These are phyloP conservation scores for Phytopythium sindhum DNA, from an alignment of 352 stramenopile genomes.

Conservation along the genomic window DNA sequence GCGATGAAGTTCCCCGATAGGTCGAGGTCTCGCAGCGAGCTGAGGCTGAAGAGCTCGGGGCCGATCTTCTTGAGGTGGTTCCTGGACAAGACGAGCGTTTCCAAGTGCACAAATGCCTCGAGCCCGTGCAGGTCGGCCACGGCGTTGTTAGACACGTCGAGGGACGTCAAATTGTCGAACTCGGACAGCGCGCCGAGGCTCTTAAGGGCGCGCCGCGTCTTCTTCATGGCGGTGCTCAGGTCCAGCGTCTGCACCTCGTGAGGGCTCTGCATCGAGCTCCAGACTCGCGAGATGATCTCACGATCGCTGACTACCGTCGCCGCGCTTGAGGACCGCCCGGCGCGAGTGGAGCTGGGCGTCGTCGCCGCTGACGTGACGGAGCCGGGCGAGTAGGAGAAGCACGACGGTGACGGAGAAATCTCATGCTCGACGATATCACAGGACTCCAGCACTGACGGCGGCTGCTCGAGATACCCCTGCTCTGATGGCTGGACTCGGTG, in stretches of 20 bases:
- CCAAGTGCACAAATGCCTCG: slow-evolving; percentile 42
- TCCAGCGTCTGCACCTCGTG: slow-evolving; percentile 33
- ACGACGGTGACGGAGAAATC: background rate
- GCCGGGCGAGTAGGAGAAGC: slow-evolving; percentile 7
- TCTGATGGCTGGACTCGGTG: background rate
- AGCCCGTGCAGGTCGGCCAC: slow-evolving; percentile 54
- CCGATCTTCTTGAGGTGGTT: slow-evolving; percentile 74
- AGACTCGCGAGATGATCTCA: slow-evolving; percentile 39
- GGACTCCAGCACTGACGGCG: background rate
- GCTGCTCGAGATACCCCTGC: background rate
- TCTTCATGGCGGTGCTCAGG: slow-evolving; percentile 45
- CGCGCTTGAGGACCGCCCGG: slow-evolving; percentile 14
- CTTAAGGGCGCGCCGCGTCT: slow-evolving; percentile 56
- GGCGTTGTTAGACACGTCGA: slow-evolving; percentile 69
- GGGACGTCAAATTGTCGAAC: slow-evolving; percentile 43
- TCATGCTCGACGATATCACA: background rate
- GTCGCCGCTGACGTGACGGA: slow-evolving; percentile 12
- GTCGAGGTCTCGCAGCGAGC: slow-evolving; percentile 45
- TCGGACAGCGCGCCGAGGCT: slow-evolving; percentile 41
- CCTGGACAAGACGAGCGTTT: slow-evolving; percentile 44
- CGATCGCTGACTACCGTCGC: slow-evolving; percentile 22
- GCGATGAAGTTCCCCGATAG: slow-evolving; percentile 80
- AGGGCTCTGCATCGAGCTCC: slow-evolving; percentile 19
- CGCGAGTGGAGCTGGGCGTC: slow-evolving; percentile 11
- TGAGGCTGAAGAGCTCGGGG: slow-evolving; percentile 39